Evolutionary conservation across 108 stramenopile species (phyloP).

Genomic region (Skeletonema costatum): DNA sequence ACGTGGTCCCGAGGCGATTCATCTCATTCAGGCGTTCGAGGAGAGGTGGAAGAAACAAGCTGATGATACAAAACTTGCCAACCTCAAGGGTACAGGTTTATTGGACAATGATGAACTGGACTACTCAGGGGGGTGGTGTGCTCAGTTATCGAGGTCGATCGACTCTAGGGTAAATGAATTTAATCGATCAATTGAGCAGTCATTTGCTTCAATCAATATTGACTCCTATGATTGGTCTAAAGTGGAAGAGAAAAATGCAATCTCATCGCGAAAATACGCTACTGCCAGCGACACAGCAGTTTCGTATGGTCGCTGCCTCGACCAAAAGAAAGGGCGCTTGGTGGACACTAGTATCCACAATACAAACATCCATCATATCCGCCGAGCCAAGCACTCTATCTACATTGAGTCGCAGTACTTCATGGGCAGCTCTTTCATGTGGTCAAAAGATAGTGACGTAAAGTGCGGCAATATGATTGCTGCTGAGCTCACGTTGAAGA

Average conservation of each 20-base stretch:
- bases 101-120: conserved; percentile 15
- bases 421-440: conserved; percentile 56
- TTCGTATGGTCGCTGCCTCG: conserved; percentile 28
- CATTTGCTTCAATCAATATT: background rate
- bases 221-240: conserved; percentile 8
- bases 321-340: conserved; percentile 45
- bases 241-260: conserved; percentile 24
- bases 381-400: conserved; percentile 55
- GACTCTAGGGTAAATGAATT: conserved; percentile 48
- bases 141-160: conserved; percentile 55
- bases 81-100: conserved; percentile 19
- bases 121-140: conserved; percentile 43
- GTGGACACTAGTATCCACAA: conserved; percentile 45
- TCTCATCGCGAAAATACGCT: conserved; percentile 23
- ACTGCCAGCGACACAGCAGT: conserved; percentile 6
- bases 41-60: conserved; percentile 61
- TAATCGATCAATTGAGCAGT: conserved; percentile 27
- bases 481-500: conserved; percentile 60
- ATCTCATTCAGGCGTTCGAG: conserved; percentile 49
- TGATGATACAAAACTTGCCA: conserved; percentile 28
- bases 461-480: conserved; percentile 64
- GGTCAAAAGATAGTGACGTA: conserved; percentile 33
- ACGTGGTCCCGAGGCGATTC: conserved; percentile 46
- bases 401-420: conserved; percentile 70
- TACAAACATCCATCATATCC: conserved; percentile 55